These are phyloP conservation scores for Bromus sterilis DNA, from an alignment of 176 grass and related monocot genomes.

Conservation along the genomic window DNA sequence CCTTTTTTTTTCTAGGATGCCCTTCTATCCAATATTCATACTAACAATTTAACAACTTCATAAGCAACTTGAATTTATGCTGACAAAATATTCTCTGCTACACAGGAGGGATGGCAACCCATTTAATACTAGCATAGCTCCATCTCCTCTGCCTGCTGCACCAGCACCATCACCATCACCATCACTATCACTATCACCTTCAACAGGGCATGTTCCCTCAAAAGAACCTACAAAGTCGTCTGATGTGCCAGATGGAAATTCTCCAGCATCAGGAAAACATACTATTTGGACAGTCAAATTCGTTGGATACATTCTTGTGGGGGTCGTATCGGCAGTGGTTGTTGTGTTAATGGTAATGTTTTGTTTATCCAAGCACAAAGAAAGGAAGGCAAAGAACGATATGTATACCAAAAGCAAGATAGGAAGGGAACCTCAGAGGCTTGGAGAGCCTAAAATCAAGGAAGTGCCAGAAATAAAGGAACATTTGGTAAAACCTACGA, in stretches of 20 bases:
- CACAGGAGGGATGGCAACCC: slow-evolving; percentile 95
- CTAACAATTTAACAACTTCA: background rate
- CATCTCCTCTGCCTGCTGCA: slow-evolving; percentile 42
- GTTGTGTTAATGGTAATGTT: slow-evolving; percentile 52
- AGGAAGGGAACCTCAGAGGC: slow-evolving; percentile 35
- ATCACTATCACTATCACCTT: slow-evolving; percentile 34
- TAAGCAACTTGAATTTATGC: background rate
- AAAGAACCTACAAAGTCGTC: slow-evolving; percentile 47
- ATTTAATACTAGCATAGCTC: slow-evolving; percentile 86
- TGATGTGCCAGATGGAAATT: slow-evolving; percentile 31
- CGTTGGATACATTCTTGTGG: slow-evolving; percentile 74
- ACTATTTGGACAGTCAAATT: slow-evolving; percentile 53
- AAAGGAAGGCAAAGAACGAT: slow-evolving; percentile 38
- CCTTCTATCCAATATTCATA: background rate
- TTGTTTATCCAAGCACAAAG: slow-evolving; percentile 80
- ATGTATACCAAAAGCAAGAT: slow-evolving; percentile 40
- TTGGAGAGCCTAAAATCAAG: slow-evolving; percentile 54
- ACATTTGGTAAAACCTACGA: slow-evolving; percentile 32
- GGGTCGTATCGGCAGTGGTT: slow-evolving; percentile 56
- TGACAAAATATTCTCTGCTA: slow-evolving; percentile 30
- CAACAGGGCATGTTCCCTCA: slow-evolving; percentile 41
- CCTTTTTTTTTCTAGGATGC: background rate
- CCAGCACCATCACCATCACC: slow-evolving; percentile 26
- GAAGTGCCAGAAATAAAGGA: slow-evolving; percentile 46
- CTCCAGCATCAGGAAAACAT: slow-evolving; percentile 27